phyloP scores from a whole-genome alignment of 306 rosid genomes.

The Morella rubra region DNA sequence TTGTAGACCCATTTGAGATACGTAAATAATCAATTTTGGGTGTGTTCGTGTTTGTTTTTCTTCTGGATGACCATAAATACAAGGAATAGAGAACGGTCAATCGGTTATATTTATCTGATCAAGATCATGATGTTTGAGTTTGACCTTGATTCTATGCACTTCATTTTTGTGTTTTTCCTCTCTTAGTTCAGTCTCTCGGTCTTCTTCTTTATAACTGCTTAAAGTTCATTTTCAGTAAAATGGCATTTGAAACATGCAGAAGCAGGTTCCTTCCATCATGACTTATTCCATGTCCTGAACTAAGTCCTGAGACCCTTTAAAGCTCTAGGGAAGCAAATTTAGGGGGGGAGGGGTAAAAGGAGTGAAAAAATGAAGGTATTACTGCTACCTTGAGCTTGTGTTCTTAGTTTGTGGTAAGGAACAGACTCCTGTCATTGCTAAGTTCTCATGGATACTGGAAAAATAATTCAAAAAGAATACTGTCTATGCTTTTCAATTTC shows the following conservation, averaged over 20 bases:
- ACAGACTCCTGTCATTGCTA: neutral
- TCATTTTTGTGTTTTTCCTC: neutral
- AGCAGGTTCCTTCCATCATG: neutral
- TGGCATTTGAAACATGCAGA: neutral
- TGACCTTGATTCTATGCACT: neutral
- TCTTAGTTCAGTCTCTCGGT: neutral
- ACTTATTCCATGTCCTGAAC: neutral
- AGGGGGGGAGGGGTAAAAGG: neutral
- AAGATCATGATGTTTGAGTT: neutral
- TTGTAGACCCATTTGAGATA: neutral
- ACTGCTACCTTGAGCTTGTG: neutral
- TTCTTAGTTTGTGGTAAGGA: neutral
- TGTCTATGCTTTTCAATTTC: neutral
- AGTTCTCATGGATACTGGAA: neutral
- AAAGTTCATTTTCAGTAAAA: neutral
- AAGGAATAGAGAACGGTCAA: neutral
- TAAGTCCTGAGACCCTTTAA: neutral
- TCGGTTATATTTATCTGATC: neutral
- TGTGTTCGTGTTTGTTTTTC: neutral
- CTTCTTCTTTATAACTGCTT: neutral
- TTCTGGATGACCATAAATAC: neutral
- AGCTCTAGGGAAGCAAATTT: neutral
- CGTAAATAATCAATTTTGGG: too few relatives aligned
- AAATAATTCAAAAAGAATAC: neutral
- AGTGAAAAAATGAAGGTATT: neutral